Conservation (phyloP, 2,329 filamentous ascomycete species). For the Ceratocystis cacaofunesta region DNA sequence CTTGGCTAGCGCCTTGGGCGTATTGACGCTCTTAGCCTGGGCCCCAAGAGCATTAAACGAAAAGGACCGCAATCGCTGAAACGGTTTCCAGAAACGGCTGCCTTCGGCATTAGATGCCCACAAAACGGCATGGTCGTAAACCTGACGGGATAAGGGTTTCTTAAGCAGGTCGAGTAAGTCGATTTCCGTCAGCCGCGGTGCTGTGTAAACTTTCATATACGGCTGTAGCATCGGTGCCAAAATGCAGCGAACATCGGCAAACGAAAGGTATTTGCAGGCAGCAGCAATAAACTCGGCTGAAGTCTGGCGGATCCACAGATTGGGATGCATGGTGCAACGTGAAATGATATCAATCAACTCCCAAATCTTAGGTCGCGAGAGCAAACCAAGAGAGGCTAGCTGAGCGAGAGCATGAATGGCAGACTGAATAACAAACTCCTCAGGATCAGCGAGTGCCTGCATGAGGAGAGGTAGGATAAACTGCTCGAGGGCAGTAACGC, state of each 20-base stretch:
- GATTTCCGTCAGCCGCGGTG: constrained; percentile 53
- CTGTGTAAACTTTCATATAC: constrained; percentile 61
- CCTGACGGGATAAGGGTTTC: constrained; percentile 59
- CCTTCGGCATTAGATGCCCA: constrained; percentile 76
- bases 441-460: constrained; percentile 79
- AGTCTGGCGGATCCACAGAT: constrained; percentile 86
- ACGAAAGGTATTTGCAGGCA: constrained; percentile 58
- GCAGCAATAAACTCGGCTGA: constrained; percentile 70
- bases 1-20: constrained; percentile 43
- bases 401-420: constrained; percentile 77
- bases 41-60: constrained; percentile 43
- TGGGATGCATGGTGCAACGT: constrained; percentile 84
- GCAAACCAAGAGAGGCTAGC: constrained; percentile 73
- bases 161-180: constrained; percentile 69
- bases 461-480: constrained; percentile 94
- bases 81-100: constrained; percentile 74
- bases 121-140: constrained; percentile 70
- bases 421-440: constrained; percentile 87
- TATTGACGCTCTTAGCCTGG: constrained; percentile 34
- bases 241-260: constrained; percentile 71
- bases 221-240: constrained; percentile 65
- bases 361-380: constrained; percentile 74
- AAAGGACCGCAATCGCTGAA: constrained; percentile 49
- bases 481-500: constrained; percentile 76
- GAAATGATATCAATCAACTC: constrained; percentile 72